A percentile compares a stretch with the other conserved stretches of the same genome.
These are phyloP conservation scores for Bolboschoenus planiculmis DNA, from an alignment of 176 grass and related monocot genomes.

Conservation along the genomic window DNA sequence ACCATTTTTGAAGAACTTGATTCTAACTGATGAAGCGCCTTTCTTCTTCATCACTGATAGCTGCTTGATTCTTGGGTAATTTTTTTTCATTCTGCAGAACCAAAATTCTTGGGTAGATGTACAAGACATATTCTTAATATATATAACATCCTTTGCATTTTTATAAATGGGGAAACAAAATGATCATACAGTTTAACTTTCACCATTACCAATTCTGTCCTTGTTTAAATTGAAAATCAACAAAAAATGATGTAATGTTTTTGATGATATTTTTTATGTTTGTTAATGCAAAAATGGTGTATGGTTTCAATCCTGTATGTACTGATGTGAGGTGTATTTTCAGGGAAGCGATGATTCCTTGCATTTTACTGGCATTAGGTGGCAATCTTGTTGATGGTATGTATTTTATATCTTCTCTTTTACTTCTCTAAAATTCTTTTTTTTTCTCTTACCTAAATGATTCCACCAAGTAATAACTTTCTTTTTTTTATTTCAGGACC, in stretches of 20 bases:
- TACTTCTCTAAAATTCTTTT: not conserved
- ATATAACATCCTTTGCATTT: not conserved
- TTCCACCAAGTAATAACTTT: not conserved
- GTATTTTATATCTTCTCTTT: not conserved
- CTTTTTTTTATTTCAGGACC: conserved; percentile 45
- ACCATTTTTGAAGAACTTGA: conserved; percentile 81
- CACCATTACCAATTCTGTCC: not conserved
- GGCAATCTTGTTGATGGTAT: conserved; percentile 98
- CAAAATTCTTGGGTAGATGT: not conserved
- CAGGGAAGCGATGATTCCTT: conserved; percentile 99
- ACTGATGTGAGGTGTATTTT: not conserved
- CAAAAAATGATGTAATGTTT: not conserved
- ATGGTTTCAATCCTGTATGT: not conserved
- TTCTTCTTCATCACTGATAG: conserved; percentile 99
- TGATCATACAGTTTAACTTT: not conserved
- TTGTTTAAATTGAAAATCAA: not conserved
- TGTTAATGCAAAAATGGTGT: not conserved
- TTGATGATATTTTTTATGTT: not conserved
- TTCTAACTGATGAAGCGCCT: conserved; percentile 85
- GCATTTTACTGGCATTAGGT: conserved; percentile 97
- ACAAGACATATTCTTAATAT: not conserved
- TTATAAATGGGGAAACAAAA: not conserved
- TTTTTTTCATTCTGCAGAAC: not conserved
- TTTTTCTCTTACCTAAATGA: not conserved
- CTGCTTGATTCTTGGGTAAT: conserved; percentile 96